Conservation (phyloP, 805 yeast genomes). For the Babjeviella inositovora region DNA sequence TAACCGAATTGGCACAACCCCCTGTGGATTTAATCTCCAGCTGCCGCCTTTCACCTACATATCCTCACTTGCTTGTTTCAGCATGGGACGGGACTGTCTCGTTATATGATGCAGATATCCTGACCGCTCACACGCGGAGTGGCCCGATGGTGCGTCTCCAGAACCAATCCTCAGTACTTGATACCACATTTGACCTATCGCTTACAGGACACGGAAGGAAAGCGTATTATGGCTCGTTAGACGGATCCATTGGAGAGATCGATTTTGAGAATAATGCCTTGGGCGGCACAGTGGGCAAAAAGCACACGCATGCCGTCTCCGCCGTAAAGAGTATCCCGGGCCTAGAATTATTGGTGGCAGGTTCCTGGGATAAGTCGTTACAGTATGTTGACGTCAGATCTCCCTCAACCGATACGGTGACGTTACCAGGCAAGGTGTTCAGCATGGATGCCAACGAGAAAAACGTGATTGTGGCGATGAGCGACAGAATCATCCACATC, state of each 20-base stretch:
- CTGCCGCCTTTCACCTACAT: no score
- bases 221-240: constrained; percentile 31
- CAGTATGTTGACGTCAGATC: constrained; percentile 25
- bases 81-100: constrained; percentile 42
- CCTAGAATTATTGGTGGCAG: constrained; percentile 23
- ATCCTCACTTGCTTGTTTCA: constrained; percentile 29
- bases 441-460: constrained; percentile 39
- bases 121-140: constrained; percentile 3
- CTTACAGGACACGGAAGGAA: constrained; percentile 8
- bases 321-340: constrained; percentile 9
- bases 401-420: constrained; percentile 3
- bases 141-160: constrained; percentile 3
- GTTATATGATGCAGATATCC: constrained; percentile 18
- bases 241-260: constrained; percentile 33
- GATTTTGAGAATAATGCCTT: constrained; percentile 28
- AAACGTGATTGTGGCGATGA: constrained; percentile 33
- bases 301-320: constrained; percentile 23
- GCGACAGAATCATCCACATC: constrained; percentile 33
- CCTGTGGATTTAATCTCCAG: no score
- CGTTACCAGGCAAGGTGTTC: constrained; percentile 32
- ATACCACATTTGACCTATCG: constrained; percentile 11
- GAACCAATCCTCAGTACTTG: constrained; percentile 9
- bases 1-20: no score
- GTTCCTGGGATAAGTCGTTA: constrained; percentile 47
- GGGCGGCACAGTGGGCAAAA: constrained; percentile 7